These are phyloP conservation scores for Cryptosporidium sp. DNA, from an alignment of 169 alveolate species.

Conservation along the genomic window DNA sequence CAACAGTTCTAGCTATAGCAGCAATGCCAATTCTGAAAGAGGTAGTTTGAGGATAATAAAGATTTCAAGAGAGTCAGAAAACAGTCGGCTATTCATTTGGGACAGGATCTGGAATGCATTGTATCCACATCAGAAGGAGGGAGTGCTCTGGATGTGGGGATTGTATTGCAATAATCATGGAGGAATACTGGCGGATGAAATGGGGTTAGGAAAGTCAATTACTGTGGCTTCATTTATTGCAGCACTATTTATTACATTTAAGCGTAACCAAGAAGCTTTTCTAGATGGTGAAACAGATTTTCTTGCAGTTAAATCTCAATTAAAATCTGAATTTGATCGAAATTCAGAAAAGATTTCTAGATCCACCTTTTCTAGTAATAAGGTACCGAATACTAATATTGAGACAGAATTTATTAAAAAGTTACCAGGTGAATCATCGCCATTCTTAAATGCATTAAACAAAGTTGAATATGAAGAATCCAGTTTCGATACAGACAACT, in stretches of 20 bases:
- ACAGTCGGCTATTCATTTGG: conserved; percentile 50
- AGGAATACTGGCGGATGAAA: conserved; percentile 83
- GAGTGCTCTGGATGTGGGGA: conserved; percentile 76
- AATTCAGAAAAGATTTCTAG: conserved; percentile 14
- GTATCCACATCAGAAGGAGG: conserved; percentile 76
- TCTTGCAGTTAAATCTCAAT: neutral
- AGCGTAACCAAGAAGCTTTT: neutral
- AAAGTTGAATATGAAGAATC: neutral
- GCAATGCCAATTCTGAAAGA: neutral
- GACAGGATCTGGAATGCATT: conserved; percentile 40
- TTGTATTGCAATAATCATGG: conserved; percentile 79
- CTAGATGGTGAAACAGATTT: neutral
- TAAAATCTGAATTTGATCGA: neutral
- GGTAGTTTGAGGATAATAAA: neutral
- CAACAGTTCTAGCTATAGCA: no score
- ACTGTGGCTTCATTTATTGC: conserved; percentile 73
- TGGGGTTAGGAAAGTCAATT: conserved; percentile 84
- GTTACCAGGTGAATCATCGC: neutral
- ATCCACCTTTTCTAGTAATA: conserved; percentile 68
- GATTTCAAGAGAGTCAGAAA: neutral
- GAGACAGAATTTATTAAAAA: conserved; percentile 1
- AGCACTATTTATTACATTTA: conserved; percentile 39
- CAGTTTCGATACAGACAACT: neutral
- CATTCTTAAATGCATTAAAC: neutral
- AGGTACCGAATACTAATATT: conserved; percentile 68